Percentiles rank a stretch among this genome's conserved stretches.
Conservation (phyloP, 2,329 filamentous ascomycete genomes). For the Hypoxylon sp. region DNA sequence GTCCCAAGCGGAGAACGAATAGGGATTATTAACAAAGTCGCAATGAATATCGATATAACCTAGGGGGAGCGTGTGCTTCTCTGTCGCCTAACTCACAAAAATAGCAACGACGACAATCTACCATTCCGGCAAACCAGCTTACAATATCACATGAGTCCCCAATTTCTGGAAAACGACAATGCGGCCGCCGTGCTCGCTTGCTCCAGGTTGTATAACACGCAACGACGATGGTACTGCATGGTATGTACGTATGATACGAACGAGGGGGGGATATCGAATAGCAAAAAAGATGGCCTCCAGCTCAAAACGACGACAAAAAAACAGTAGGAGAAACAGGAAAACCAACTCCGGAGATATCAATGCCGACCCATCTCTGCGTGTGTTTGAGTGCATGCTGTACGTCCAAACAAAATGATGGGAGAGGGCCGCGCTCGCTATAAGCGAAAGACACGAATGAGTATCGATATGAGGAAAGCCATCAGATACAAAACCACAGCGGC, state of each 20-base stretch:
- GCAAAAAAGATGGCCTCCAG: slow-evolving; percentile 39
- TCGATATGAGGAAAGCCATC: slow-evolving; percentile 41
- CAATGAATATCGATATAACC: slow-evolving; percentile 38
- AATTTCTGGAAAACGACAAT: slow-evolving; percentile 35
- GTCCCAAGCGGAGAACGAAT: slow-evolving; percentile 11
- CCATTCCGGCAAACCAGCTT: slow-evolving; percentile 35
- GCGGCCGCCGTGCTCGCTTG: slow-evolving; percentile 35
- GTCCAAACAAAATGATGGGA: slow-evolving; percentile 37
- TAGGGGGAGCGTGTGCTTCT: slow-evolving; percentile 17
- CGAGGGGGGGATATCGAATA: slow-evolving; percentile 47
- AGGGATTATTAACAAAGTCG: slow-evolving; percentile 20
- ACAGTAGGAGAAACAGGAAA: slow-evolving; percentile 40
- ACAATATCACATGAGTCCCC: slow-evolving; percentile 39
- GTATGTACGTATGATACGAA: slow-evolving; percentile 45
- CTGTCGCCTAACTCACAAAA: slow-evolving; percentile 25
- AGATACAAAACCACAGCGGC: slow-evolving; percentile 36
- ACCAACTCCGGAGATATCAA: slow-evolving; percentile 46
- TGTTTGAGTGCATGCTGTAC: slow-evolving; percentile 37
- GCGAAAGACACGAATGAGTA: slow-evolving; percentile 46
- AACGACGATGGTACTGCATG: slow-evolving; percentile 45
- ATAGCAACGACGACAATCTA: slow-evolving; percentile 30
- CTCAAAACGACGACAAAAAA: slow-evolving; percentile 40
- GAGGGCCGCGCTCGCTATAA: slow-evolving; percentile 41
- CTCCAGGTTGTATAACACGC: slow-evolving; percentile 38
- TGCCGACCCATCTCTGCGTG: slow-evolving; percentile 40